Percentiles rank a stretch among this genome's conserved stretches.
phyloP scores from a whole-genome alignment of 2,329 filamentous ascomycete genomes.

The Microsporum canis region DNA sequence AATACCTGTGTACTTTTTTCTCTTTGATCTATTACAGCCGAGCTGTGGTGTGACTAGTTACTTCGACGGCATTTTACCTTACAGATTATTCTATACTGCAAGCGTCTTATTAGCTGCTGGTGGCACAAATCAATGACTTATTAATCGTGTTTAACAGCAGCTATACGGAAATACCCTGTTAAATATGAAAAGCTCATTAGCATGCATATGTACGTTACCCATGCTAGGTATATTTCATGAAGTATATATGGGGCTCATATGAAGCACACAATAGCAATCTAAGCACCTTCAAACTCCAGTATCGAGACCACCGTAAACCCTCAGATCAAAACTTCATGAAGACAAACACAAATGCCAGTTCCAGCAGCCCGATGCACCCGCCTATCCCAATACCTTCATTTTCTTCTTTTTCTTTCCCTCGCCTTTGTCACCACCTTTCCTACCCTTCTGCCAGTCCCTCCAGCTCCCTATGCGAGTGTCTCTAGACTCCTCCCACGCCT shows the following conservation, averaged over 20 bases:
- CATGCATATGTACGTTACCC: neutral
- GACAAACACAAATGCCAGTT: neutral
- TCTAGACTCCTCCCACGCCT: constrained; percentile 87
- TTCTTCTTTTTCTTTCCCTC: constrained; percentile 53
- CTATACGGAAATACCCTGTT: neutral
- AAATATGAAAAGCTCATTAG: neutral
- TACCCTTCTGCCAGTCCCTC: constrained; percentile 73
- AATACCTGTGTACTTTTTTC: neutral
- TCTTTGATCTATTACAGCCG: neutral
- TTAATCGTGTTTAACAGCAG: neutral
- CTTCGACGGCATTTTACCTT: neutral
- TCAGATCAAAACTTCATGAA: neutral
- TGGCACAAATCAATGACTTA: neutral
- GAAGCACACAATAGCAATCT: neutral
- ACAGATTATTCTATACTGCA: neutral
- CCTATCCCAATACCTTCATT: constrained; percentile 37
- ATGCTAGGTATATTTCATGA: neutral
- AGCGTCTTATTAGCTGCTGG: neutral
- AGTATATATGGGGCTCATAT: neutral
- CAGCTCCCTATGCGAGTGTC: constrained; percentile 89
- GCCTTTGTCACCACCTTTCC: constrained; percentile 37
- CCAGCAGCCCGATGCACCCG: neutral
- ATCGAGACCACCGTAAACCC: neutral
- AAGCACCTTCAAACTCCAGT: neutral
- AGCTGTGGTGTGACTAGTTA: neutral